Base-by-base conservation (phyloP, 2,329 filamentous ascomycete species). In the Exutisphaerella laricina region DNA sequence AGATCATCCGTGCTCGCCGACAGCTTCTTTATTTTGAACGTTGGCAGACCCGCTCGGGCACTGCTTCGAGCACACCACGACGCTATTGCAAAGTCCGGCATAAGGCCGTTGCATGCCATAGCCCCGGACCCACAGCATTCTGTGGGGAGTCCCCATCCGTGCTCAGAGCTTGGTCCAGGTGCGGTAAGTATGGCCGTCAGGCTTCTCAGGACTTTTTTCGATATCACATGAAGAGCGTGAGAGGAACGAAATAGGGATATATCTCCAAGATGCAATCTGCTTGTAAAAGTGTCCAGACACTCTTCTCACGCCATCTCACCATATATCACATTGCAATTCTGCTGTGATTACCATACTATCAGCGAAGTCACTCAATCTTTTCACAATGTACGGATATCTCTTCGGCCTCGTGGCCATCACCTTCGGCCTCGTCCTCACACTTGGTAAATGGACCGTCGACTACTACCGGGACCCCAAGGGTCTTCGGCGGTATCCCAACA, bases 391-490 rank as follows among this genome's bases (percentile, higher is more conserved):
- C 41, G 51, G 53, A 26, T 33, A 51, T 29, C 36, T 52, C 6
- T 45, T 55, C 29, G 48, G 47, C 21, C 14, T 42, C 18, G 23
- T 47, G n/a, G 46, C 46, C 30, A 26, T 53, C 16, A 36, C 41
- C 4, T 37, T 51, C 13, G 43, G 29, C 8, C 16, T 48, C 12
- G 23, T 53, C 4, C 17, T 47, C 5, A 53, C 48, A 3, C 5
- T 53, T 20, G 41, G 43, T 16, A 51, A 45, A 50, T 55, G 49
- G 49, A 51, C 41, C 7, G 20, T 52, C 35, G 48, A 59, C 8
- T 73, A 73, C 51, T 63, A 70, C 48, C 56, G 58, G 13, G 70
- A 73, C 45, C 54, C 61, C 1, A 72, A 72, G 63, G 69, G 70
- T 5, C 63, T 76, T 2, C 66, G 73, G 5, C 67, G 64, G 53